Evolutionary conservation across 2,329 filamentous ascomycete genomes (phyloP).

Genomic region (Parafenestella ontariensis): DNA sequence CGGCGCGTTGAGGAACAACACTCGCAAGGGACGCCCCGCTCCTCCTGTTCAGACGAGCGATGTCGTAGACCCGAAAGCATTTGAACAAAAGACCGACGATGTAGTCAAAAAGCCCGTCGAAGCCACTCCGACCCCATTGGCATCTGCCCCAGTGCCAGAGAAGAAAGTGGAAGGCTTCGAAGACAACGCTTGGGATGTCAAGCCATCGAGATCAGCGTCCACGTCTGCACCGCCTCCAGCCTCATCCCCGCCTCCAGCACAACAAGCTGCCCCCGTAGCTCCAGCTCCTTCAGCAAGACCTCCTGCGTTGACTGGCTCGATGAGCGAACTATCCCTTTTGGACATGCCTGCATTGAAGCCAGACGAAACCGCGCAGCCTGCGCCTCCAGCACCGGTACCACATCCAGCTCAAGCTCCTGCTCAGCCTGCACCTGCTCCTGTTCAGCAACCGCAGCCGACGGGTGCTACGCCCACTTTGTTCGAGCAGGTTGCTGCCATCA

Average conservation of each 20-base stretch:
- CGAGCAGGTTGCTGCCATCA: constrained; percentile 47
- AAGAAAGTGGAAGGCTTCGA: constrained; percentile 76
- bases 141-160: constrained; percentile 56
- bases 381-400: constrained; percentile 52
- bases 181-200: constrained; percentile 96
- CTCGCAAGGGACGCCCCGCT: constrained; percentile 85
- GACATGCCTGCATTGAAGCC: constrained; percentile 54
- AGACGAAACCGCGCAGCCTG: constrained; percentile 50
- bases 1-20: constrained; percentile 92
- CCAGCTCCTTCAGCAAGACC: constrained; percentile 54
- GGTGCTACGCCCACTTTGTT: constrained; percentile 53
- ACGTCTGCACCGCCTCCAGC: constrained; percentile 49
- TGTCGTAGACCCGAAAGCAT: constrained; percentile 84
- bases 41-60: constrained; percentile 87
- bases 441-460: constrained; percentile 47
- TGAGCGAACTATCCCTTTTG: constrained; percentile 72
- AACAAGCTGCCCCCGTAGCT: constrained; percentile 48
- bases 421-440: constrained; percentile 47
- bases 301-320: constrained; percentile 66
- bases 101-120: constrained; percentile 55
- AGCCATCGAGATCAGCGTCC: constrained; percentile 71
- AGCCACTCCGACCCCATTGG: constrained; percentile 58
- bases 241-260: constrained; percentile 50
- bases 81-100: constrained; percentile 66
- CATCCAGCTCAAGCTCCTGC: constrained; percentile 49